Evolutionary conservation across 352 stramenopile species (phyloP).

Genomic region (Plasmopara muralis): DNA sequence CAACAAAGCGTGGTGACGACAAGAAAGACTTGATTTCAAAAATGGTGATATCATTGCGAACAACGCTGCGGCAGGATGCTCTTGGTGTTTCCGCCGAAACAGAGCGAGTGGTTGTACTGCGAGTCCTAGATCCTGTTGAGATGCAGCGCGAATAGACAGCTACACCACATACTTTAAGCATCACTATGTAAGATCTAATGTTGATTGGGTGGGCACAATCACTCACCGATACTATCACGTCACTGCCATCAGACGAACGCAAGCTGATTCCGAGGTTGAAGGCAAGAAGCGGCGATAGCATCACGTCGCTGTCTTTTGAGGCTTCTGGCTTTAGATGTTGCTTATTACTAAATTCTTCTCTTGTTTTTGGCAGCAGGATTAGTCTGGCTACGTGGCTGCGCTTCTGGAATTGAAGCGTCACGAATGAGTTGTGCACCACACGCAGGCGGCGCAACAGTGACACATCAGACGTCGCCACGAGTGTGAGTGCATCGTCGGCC

Average conservation of each 20-base stretch:
- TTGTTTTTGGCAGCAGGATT: constrained; percentile 12
- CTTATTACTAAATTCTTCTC: constrained; percentile 7
- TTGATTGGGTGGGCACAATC: neutral
- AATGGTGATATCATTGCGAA: constrained; percentile 64
- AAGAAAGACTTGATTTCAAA: constrained; percentile 54
- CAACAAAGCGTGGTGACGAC: constrained; percentile 45
- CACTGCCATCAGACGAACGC: constrained; percentile 21
- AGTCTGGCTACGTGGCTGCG: constrained; percentile 32
- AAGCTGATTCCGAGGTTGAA: constrained; percentile 67
- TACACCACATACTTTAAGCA: constrained; percentile 7
- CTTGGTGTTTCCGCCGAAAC: constrained; percentile 46
- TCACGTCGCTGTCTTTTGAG: constrained; percentile 18
- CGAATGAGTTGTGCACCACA: constrained; percentile 45
- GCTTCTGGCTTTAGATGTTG: neutral
- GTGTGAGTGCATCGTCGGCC: constrained; percentile 26
- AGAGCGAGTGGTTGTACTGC: constrained; percentile 10
- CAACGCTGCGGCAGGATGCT: constrained; percentile 39
- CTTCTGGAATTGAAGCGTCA: constrained; percentile 24
- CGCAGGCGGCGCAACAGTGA: constrained; percentile 36
- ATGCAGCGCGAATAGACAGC: constrained; percentile 33
- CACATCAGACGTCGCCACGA: constrained; percentile 34
- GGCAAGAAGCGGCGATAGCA: constrained; percentile 60
- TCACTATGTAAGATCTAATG: neutral
- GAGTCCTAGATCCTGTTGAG: constrained; percentile 45
- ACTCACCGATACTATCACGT: constrained; percentile 28